Base-by-base conservation (phyloP, 2,329 filamentous ascomycete species). In the Cadophora sp. region DNA sequence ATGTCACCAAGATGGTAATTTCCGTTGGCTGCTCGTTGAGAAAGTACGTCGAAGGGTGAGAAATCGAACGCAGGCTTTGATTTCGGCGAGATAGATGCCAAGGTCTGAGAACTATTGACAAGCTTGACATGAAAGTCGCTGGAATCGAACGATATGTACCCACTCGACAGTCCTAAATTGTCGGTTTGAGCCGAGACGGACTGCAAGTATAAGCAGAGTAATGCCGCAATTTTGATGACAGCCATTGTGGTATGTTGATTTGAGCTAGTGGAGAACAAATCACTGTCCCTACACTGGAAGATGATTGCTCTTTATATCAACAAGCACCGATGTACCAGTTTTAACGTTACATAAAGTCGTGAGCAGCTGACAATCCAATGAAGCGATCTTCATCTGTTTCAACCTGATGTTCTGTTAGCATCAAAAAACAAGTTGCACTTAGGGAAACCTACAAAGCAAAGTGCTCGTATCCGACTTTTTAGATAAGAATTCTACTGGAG, bases 1-100 rank as follows among this genome's bases (percentile, higher is more conserved):
- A 89, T 78, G 58, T 89, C 87, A 4, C 87, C 87, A 72, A 84
- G 84, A 73, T 89, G 87, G 69, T 89, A 87, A 68, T 87, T 83
- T 3, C 83, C 83, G 67, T 87, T 83, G 14, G 79, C 79, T 12
- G 83, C 81, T 8, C 86, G 80, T 19, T 78, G 76, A 0, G 80
- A 67, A 3, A 88, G 79, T 55, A 83, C 76, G 72, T 87, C 86
- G 8, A 79, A 84, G 0, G 86, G 86, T 1, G 86, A 79, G 70
- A 88, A 89, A 75, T 89, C 84, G 69, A 87, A 88, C 0, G 76
- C 68, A 3, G 77, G 74, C 0, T 77, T 77, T 1, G 60, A 43
- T 0, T 77, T 72, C 4, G 84, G 79, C 11, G 76, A 80, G 14
- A 87, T 74, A 0, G 85, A 87, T 9, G 78, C 82, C 1, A 87